phyloP scores from a whole-genome alignment of 208 protist genomes.

The Strigomonas culicis region DNA sequence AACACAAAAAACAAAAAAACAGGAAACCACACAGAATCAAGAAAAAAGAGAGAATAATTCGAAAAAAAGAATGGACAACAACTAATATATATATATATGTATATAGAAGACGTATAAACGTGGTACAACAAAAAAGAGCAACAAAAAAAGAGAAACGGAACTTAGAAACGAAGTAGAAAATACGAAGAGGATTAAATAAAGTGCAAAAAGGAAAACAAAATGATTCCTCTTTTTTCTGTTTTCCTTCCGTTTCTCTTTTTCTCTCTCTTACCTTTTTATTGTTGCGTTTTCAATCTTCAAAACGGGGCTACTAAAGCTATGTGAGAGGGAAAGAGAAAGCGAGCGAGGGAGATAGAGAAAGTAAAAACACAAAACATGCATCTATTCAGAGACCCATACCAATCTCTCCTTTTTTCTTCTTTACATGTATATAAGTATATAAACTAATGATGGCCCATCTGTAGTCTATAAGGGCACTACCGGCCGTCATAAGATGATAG shows the following conservation, averaged over 20 bases:
- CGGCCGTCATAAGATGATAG: no score
- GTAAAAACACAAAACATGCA: no score
- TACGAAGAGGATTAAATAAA: neutral
- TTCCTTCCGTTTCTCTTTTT: neutral
- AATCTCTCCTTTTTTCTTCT: no score
- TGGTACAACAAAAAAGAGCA: neutral
- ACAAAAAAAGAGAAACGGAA: neutral
- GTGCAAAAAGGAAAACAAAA: neutral
- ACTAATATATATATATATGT: neutral
- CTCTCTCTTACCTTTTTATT: neutral
- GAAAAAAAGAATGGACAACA: neutral
- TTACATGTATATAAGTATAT: no score
- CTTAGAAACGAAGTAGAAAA: neutral
- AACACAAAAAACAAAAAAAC: neutral
- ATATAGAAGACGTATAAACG: neutral
- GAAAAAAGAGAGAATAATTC: slow-evolving; percentile 8
- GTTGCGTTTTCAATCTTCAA: no score
- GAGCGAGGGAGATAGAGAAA: slow-evolving; percentile 3
- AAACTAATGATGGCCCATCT: no score
- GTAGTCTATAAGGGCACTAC: no score
- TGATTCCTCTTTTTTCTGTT: slow-evolving; percentile 2
- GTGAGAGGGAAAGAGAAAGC: slow-evolving; percentile 4
- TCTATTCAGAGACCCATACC: no score
- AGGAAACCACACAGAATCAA: slow-evolving; percentile 2
- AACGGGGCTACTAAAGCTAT: neutral